Percentiles rank a stretch among this genome's conserved stretches.
phyloP scores from a whole-genome alignment of 495 filamentous ascomycete genomes.

The Penicillium bovifimosum region DNA sequence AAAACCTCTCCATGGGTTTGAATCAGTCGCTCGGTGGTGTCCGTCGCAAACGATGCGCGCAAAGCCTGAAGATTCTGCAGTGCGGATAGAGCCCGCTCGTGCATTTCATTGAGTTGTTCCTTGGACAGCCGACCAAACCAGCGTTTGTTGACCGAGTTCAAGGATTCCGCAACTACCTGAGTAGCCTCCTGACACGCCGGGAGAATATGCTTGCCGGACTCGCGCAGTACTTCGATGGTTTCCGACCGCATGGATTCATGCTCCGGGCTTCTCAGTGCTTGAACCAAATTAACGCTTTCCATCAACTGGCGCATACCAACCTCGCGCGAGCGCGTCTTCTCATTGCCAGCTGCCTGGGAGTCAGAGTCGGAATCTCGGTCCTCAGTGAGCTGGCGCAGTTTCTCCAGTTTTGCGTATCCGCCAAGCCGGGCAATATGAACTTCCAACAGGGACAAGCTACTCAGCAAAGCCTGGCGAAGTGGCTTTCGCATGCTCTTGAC shows the following conservation, averaged over 20 bases:
- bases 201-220: conserved; percentile 19
- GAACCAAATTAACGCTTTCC: conserved; percentile 19
- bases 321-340: conserved; percentile 18
- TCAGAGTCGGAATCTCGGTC: conserved; percentile 9
- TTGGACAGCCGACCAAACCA: conserved; percentile 24
- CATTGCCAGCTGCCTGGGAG: conserved; percentile 2
- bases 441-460: conserved; percentile 19
- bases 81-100: conserved; percentile 8
- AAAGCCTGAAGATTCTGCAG: conserved; percentile 14
- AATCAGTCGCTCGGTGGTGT: conserved; percentile 25
- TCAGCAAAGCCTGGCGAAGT: conserved; percentile 17
- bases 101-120: conserved; percentile 13
- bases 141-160: conserved; percentile 24
- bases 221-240: conserved; percentile 22
- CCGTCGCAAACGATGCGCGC: conserved; percentile 16
- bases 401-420: conserved; percentile 20
- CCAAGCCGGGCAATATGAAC: conserved; percentile 23
- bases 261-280: conserved; percentile 22
- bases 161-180: conserved; percentile 12
- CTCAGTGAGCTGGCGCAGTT: conserved; percentile 9
- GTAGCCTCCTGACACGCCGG: conserved; percentile 22
- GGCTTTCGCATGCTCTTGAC: conserved; percentile 26
- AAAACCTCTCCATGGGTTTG: conserved; percentile 23
- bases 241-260: conserved; percentile 20
- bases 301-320: conserved; percentile 26